These are phyloP conservation scores for Nemania serpens DNA, from an alignment of 2,329 filamentous ascomycete genomes.

Conservation along the genomic window DNA sequence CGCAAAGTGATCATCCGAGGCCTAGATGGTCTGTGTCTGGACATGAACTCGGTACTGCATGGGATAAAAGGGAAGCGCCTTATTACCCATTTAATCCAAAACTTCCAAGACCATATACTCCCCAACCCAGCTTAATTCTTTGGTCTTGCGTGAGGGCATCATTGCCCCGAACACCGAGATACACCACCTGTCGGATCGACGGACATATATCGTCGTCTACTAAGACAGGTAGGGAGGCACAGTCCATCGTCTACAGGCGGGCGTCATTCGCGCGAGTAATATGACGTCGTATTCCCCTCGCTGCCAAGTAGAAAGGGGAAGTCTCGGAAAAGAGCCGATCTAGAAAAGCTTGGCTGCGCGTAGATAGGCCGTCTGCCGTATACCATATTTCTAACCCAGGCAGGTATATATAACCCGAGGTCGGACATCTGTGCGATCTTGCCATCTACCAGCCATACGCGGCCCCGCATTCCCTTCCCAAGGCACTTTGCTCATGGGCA, in stretches of 20 bases:
- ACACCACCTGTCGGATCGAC: constrained; percentile 28
- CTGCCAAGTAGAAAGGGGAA: neutral
- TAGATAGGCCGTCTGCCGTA: neutral
- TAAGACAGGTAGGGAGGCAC: neutral
- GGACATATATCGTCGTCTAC: neutral
- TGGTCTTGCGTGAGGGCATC: constrained; percentile 12
- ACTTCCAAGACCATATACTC: constrained; percentile 1
- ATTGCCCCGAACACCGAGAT: constrained; percentile 35
- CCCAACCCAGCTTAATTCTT: no score
- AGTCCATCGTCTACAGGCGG: neutral
- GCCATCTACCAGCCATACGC: no score
- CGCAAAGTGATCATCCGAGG: constrained; percentile 23
- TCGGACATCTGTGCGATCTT: no score
- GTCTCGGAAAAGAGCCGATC: neutral
- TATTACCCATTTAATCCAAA: constrained; percentile 8
- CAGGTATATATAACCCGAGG: no score
- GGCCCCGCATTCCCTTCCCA: no score
- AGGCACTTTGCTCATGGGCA: no score
- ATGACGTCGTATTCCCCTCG: neutral
- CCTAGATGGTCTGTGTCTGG: neutral
- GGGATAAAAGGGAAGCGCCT: constrained; percentile 15
- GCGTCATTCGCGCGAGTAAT: neutral
- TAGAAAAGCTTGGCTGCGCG: constrained; percentile 11
- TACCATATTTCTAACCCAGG: no score
- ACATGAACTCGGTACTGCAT: constrained; percentile 3